These are phyloP conservation scores for Arthrobotrys sinensis DNA, from an alignment of 2,329 filamentous ascomycete species.

Conservation along the genomic window DNA sequence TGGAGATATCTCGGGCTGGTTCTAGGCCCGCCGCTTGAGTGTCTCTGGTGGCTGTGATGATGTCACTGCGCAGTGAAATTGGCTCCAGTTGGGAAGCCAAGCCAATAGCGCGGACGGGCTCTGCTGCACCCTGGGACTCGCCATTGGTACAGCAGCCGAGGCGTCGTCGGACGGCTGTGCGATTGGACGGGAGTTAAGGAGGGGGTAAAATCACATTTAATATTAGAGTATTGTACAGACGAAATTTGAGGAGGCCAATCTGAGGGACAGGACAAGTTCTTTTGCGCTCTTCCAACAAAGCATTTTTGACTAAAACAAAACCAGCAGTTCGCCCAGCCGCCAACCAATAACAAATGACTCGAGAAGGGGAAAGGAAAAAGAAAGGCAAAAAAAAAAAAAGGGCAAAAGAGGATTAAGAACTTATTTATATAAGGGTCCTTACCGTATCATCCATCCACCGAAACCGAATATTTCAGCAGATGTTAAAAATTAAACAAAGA, in stretches of 20 bases:
- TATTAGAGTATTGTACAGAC: slow-evolving; percentile 30
- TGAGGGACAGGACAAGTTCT: background rate
- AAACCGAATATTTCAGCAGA: slow-evolving; percentile 1
- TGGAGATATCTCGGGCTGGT: slow-evolving; percentile 35
- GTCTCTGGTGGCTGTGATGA: slow-evolving; percentile 42
- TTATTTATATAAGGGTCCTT: slow-evolving; percentile 13
- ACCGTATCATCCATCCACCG: background rate
- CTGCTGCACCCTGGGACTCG: slow-evolving; percentile 10
- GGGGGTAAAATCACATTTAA: slow-evolving; percentile 22
- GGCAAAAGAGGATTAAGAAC: slow-evolving; percentile 3
- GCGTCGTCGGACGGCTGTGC: slow-evolving; percentile 12
- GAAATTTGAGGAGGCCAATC: slow-evolving; percentile 27
- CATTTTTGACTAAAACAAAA: slow-evolving; percentile 9
- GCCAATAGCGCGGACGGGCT: slow-evolving; percentile 34
- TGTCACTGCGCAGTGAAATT: slow-evolving; percentile 44
- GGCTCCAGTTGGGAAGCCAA: slow-evolving; percentile 44
- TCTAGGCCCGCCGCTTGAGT: slow-evolving; percentile 56
- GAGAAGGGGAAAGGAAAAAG: background rate
- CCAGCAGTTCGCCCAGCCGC: slow-evolving; percentile 20
- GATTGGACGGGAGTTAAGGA: slow-evolving; percentile 5
- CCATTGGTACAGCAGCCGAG: slow-evolving; percentile 40
- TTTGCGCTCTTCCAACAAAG: slow-evolving; percentile 19
- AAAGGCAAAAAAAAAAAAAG: background rate
- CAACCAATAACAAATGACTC: background rate
- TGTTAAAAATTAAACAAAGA: slow-evolving; percentile 2